Base-by-base conservation (phyloP, 768 basidiomycete species). In the Kwoniella mangroviensis region DNA sequence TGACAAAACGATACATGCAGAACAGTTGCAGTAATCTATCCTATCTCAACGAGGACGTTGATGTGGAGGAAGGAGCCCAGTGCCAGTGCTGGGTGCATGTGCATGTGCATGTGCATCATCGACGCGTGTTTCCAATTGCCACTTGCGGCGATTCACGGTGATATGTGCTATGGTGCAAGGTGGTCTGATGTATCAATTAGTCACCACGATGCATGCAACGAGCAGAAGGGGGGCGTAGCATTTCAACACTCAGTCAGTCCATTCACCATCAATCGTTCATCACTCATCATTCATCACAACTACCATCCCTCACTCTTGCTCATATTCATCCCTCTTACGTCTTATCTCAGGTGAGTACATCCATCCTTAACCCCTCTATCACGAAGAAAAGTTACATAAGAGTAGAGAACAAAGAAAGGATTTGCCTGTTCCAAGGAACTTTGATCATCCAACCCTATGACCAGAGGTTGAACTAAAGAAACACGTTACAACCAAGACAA, bases 61-160 rank as follows among this genome's bases (percentile, higher is more conserved):
- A 60, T 60, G 58, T 60, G 58, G 58, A 60, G 58, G 58, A 58
- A 34, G 10, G n/a, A n/a, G n/a, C n/a, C n/a, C n/a, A n/a, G n/a
- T 54, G 21, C 24, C 3, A 42, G 34, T 34, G 34, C 34, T 34
- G 34, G 34, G 34, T 34, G 67, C n/a, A n/a, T n/a, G n/a, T n/a
- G n/a, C n/a, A n/a, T n/a, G n/a, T n/a, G n/a, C n/a, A n/a, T n/a
- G 34, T 34, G 67, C 67, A 55, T 58, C 59, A 42, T 42, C 28
- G 60, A 68, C 67, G 67, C 67, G 67, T 68, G 68, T 69, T 69
- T 62, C 68, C 68, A 69, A 34, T 34, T 34, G 34, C 34, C 68
- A 63, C 53, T 22, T 13, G 15, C 68, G 68, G 68, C 15, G 55
- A 34, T 69, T 64, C 22, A 21, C 41, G 67, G 53, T 0, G 49